Evolutionary conservation across 2,329 filamentous ascomycete genomes (phyloP), one percentile per base, ranked within the genome.

Genomic region (Colletotrichum sansevieriae): DNA sequence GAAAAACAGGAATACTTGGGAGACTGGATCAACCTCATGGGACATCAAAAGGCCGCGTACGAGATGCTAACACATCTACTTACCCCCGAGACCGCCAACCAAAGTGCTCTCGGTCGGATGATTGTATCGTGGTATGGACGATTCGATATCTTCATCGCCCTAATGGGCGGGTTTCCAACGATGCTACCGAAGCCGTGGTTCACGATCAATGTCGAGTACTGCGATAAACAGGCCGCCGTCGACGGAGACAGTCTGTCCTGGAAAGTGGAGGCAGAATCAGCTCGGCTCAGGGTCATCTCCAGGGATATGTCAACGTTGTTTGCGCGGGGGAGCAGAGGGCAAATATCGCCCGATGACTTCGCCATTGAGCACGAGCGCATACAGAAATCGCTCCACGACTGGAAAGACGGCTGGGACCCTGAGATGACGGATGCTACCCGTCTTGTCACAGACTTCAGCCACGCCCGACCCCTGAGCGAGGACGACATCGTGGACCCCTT

Each of bases 1-100:
- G 35, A 43, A 60, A 51, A 63, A 51, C 74, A 97, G 94, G 96
- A 98, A 80, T 97, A 94, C 74, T 85, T 98, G 52, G 96, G 96
- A 12, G 96, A 99, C 77, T 98, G 94, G 94, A 89, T 97, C 61
- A 98, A 97, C 74, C 84, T 98, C 15, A 91, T 96, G 80, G 93
- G 94, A 22, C 96, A 98, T 77, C 95, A 98, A 77, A 94, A 92
- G 76, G 96, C 95, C 11, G 96, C 96, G 0, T 89, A 92, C 75
- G 89, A 93, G 71, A 91, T 98, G 74, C 82, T 98, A 52, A 91
- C 87, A 1, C 88, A 91, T 49, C 82, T 98, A 0, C 95, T 94
- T 76, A 94, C 90, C 0, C 92, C 94, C 0, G 84, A 94, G 70
- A 91, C 89, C 0, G 89, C 93, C 49, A 89, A 91, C 82, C 84